phyloP scores from a whole-genome alignment of 1,139 yeast genomes.

The Suhomyces atakaporum region DNA sequence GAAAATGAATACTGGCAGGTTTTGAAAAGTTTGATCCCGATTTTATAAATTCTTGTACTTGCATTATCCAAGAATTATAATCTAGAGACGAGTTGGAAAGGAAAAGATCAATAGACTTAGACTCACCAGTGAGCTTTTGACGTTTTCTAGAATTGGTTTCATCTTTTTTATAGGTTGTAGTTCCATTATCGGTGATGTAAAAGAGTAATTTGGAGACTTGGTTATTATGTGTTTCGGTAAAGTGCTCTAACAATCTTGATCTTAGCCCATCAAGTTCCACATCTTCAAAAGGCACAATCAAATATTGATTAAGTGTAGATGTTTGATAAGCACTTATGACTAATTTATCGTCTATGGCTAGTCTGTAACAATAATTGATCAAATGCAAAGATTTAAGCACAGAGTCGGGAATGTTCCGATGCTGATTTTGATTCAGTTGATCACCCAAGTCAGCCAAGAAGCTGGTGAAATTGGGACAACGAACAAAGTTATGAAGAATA shows the following conservation, averaged over 20 bases:
- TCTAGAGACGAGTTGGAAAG: constrained; percentile 12
- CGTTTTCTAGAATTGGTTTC: neutral
- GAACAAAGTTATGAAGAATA: constrained; percentile 22
- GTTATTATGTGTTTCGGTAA: constrained; percentile 9
- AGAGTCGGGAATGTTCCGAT: neutral
- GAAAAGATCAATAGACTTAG: neutral
- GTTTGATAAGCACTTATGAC: constrained; percentile 20
- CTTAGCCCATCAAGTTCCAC: constrained; percentile 19
- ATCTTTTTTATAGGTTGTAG: neutral
- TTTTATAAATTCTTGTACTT: constrained; percentile 14
- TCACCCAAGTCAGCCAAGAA: neutral
- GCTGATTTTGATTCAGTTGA: neutral
- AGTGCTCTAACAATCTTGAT: constrained; percentile 9
- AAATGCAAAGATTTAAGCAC: constrained; percentile 22
- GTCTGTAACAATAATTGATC: constrained; percentile 21
- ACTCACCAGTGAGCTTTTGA: neutral
- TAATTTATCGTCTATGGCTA: constrained; percentile 11
- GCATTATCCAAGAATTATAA: constrained; percentile 27
- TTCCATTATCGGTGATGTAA: constrained; percentile 9
- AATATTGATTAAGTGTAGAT: constrained; percentile 16
- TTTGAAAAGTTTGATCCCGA: constrained; percentile 1
- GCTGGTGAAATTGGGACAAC: constrained; percentile 3
- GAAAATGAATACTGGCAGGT: constrained; percentile 23
- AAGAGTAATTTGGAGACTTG: constrained; percentile 11
- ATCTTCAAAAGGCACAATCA: constrained; percentile 23